Conservation (phyloP, 805 yeast genomes). For the Wickerhamiella shivajii region DNA sequence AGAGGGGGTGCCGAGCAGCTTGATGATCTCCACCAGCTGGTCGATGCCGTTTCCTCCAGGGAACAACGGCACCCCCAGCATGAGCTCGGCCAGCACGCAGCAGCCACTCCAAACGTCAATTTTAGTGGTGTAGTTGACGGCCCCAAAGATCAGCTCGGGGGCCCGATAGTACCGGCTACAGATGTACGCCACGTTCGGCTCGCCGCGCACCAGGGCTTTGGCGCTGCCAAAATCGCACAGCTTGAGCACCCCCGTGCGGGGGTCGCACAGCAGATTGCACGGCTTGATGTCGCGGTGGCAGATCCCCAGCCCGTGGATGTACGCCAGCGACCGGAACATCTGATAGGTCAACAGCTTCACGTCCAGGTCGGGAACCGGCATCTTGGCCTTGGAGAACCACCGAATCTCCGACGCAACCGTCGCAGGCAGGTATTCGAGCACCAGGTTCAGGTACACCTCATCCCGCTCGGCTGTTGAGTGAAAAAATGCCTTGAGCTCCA, state of each 20-base stretch:
- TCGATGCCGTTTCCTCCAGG: slow-evolving; percentile 98
- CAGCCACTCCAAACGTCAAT: slow-evolving; percentile 97
- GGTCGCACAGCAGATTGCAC: slow-evolving; percentile 76
- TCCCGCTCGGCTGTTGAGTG: slow-evolving; percentile 63
- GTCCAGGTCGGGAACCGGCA: slow-evolving; percentile 78
- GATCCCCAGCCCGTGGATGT: slow-evolving; percentile 51
- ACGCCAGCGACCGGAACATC: slow-evolving; percentile 59
- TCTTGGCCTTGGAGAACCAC: slow-evolving; percentile 41
- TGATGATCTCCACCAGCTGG: slow-evolving; percentile 91
- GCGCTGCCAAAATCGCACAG: slow-evolving; percentile 96
- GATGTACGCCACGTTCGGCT: slow-evolving; percentile 91
- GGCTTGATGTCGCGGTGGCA: slow-evolving; percentile 94
- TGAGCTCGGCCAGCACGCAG: slow-evolving; percentile 94
- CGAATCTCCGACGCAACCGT: slow-evolving; percentile 84
- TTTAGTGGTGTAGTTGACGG: slow-evolving; percentile 89
- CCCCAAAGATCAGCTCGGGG: slow-evolving; percentile 94
- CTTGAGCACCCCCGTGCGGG: slow-evolving; percentile 69
- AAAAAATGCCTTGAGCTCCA: slow-evolving; percentile 74
- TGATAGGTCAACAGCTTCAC: slow-evolving; percentile 80
- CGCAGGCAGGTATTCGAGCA: slow-evolving; percentile 89
- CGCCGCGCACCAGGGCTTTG: slow-evolving; percentile 72
- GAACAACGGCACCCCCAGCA: slow-evolving; percentile 89
- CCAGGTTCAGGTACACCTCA: slow-evolving; percentile 75
- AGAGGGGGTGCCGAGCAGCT: slow-evolving; percentile 89
- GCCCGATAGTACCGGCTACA: slow-evolving; percentile 96